Percentiles rank a stretch among this genome's conserved stretches.
Conservation (phyloP, 2,329 filamentous ascomycete genomes). For the Alternaria sp. region DNA sequence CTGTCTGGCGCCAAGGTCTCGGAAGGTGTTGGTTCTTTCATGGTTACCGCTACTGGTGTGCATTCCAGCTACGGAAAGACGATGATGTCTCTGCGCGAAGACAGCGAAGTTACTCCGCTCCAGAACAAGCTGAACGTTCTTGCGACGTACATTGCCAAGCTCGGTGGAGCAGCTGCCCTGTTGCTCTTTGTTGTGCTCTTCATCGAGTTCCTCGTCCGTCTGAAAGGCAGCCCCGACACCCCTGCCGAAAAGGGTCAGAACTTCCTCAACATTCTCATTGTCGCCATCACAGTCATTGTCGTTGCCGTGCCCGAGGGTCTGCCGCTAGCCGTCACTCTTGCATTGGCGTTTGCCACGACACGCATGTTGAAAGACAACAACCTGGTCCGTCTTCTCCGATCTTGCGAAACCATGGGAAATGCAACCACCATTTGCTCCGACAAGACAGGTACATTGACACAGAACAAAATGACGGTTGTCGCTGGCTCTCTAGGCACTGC, state of each 20-base stretch:
- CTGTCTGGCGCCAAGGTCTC: slow-evolving; percentile 84
- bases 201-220: slow-evolving; percentile 80
- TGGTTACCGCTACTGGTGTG: slow-evolving; percentile 77
- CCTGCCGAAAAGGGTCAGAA: slow-evolving; percentile 79
- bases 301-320: slow-evolving; percentile 74
- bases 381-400: slow-evolving; percentile 71
- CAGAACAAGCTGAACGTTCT: slow-evolving; percentile 80
- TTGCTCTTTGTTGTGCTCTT: slow-evolving; percentile 84
- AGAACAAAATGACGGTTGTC: slow-evolving; percentile 68
- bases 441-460: slow-evolving; percentile 53
- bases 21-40: slow-evolving; percentile 77
- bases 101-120: slow-evolving; percentile 78
- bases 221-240: slow-evolving; percentile 62
- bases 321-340: slow-evolving; percentile 72
- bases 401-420: slow-evolving; percentile 77
- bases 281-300: slow-evolving; percentile 71
- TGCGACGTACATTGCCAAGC: slow-evolving; percentile 81
- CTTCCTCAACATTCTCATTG: slow-evolving; percentile 70
- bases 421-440: slow-evolving; percentile 80
- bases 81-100: slow-evolving; percentile 78
- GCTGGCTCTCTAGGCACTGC: slow-evolving; percentile 71
- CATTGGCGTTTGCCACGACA: slow-evolving; percentile 72
- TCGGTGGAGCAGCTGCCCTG: slow-evolving; percentile 78
- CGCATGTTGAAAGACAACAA: slow-evolving; percentile 75
- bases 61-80: slow-evolving; percentile 80